Base-by-base conservation (phyloP, 768 basidiomycete species). In the Mycena crocata region DNA sequence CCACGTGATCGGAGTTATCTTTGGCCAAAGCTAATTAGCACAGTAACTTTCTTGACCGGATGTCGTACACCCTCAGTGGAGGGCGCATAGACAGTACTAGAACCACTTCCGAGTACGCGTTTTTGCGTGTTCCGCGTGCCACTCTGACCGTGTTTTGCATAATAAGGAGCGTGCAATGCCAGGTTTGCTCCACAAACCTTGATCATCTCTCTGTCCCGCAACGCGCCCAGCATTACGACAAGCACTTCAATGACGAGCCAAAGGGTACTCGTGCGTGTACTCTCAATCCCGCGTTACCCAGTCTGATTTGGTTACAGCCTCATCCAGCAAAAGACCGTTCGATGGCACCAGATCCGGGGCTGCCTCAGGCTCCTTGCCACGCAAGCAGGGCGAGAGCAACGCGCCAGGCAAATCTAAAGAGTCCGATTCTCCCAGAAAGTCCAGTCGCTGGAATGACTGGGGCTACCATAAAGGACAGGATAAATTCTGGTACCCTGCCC, bases 401-500 rank as follows among this genome's bases (percentile, higher is more conserved):
- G n/a, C n/a, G n/a, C n/a, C n/a, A n/a, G n/a, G n/a, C n/a, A n/a
- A n/a, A n/a, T n/a, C n/a, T n/a, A n/a, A n/a, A n/a, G 55, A 42
- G 8, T 32, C 55, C 28, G 24, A 62, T 32, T 44, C 58, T 40
- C 21, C 51, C 39, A 57, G 39, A 19, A 60, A 55, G 31, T 58
- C 35, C 40, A 56, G 23, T n/a, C n/a, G n/a, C 40, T 57, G 39
- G 51, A 55, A 61, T 31, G 50, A 42, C 62, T 59, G 48, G 52
- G 9, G 30, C 23, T 34, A 30, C 57, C 62, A 60, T n/a, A 73
- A 70, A 62, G 79, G 79, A 35, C 72, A 72, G 44, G 91, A 92
- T 66, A 62, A 78, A 4, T 94, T 93, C 74, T 95, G 93, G 93
- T 81, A 89, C 74, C 76, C 87, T 17, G 68, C 86, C 6, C 80